Base-by-base conservation (phyloP, 139 green algal genomes). In the Picochlorum costavermella region DNA sequence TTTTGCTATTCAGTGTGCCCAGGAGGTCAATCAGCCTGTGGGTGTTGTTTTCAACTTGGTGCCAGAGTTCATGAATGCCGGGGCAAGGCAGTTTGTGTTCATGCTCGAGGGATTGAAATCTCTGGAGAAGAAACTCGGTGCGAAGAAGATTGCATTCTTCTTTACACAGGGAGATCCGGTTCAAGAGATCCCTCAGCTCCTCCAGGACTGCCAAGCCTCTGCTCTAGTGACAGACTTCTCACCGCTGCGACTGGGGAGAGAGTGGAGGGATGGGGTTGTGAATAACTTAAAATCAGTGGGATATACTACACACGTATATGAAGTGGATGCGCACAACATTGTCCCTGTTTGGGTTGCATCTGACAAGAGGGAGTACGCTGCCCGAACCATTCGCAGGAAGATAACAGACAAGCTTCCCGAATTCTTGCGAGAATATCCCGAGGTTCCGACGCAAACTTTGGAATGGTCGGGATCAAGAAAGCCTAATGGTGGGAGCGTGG, bases 271-370 rank as follows among this genome's bases (percentile, higher is more conserved):
- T 2, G 57, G 76, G 50, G 83, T 94, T 33, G 20, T 4, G 56
- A 33, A 75, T 81, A 70, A 68, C 77, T 3, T 49, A 0, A 50
- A 37, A 5, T 40, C 33, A 40, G 11, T 6, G 6, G 33, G 33
- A 8, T 11, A 8, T 12, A 40, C 9, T 13, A 40, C 33, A 3
- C 33, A 13, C 0, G 73, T 93, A 33, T 69, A 88, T 45, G 86
- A 97, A 74, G 93, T 98, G 65, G 93, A 98, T 56, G 88, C 93
- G 0, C 93, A 98, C 87, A 98, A 97, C 68, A 74, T 97, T 11
- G 86, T 98, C 28, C 93, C 93, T 1, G 76, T 86, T 20, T 98
- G 92, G 92, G 75, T 81, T 53, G 85, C 88, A 31, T 66, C 60
- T 51, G 79, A 95, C 63, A 98, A 98, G 76, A 73, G 84, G 0